Percentiles rank a stretch among this genome's conserved stretches.
These are phyloP conservation scores for Gossypium schwendimanii DNA, from an alignment of 441 rosid species.

Conservation along the genomic window DNA sequence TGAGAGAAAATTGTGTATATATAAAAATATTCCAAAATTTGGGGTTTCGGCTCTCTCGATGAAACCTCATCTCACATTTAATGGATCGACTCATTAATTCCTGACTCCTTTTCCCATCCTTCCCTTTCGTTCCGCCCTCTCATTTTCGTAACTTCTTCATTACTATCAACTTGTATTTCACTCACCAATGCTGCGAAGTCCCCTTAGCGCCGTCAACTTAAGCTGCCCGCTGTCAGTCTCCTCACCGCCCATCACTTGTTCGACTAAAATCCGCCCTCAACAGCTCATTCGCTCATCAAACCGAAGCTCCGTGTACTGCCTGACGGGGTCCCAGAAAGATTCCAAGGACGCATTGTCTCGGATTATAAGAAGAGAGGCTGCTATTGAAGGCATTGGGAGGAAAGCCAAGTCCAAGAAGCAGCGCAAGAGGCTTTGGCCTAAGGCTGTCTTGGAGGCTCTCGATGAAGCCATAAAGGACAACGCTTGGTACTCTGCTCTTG, in stretches of 20 bases:
- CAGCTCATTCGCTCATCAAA: conserved; percentile 11
- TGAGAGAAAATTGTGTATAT: too few species aligned
- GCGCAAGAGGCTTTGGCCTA: conserved; percentile 56
- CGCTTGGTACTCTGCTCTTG: conserved; percentile 61
- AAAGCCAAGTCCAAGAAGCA: conserved; percentile 67
- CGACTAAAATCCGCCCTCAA: conserved; percentile 30
- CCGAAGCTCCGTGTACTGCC: conserved; percentile 15
- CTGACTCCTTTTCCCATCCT: neutral
- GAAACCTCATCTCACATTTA: neutral
- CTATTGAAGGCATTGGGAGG: conserved; percentile 53
- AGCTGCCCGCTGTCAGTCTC: conserved; percentile 17
- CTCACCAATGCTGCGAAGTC: conserved; percentile 4
- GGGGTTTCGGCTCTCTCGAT: too few species aligned
- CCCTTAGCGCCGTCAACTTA: neutral
- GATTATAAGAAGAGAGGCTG: conserved; percentile 56
- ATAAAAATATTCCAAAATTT: too few species aligned
- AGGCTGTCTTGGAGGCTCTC: conserved; percentile 76
- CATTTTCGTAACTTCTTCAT: neutral
- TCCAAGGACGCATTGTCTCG: conserved; percentile 50
- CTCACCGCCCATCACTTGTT: conserved; percentile 21
- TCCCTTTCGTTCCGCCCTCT: neutral
- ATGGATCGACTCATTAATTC: neutral
- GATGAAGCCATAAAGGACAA: conserved; percentile 56
- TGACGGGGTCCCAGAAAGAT: conserved; percentile 31
- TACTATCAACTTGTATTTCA: neutral